Base-by-base conservation (phyloP, 805 yeast species). In the Candida montana region DNA sequence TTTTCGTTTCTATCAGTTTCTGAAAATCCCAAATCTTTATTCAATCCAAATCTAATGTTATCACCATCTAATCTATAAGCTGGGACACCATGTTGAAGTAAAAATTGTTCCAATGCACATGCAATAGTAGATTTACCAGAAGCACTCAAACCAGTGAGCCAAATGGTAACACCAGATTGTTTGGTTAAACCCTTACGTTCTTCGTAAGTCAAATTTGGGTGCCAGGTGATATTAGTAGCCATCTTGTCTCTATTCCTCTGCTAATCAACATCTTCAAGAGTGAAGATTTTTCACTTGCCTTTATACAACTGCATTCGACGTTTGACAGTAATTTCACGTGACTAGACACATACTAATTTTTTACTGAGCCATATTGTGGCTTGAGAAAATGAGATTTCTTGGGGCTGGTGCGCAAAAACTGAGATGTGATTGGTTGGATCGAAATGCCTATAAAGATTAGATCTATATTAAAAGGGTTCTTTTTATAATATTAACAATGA, bases 201-300 rank as follows among this genome's bases (percentile, higher is more conserved):
- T 17, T 72, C 80, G 63, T 83, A 88, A 18, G 93, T 81, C 54
- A 91, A 69, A 58, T 93, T 91, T 53, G 78, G 79, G 68, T 91
- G 97, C 97, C 98, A 91, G 51, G 97, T 89, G 63, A 91, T 88
- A 61, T 91, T 91, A 32, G 96, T 82, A 51, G 96, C 93, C 97
- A 91, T 91, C 52, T 46, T 62, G 29, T 16, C 10, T 19, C 26
- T 8, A 5, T 32, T 26, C 7, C 13, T 31, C 17, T n/a, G 18
- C 20, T 8, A 7, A 9, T 17, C 23, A 31, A 13, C 18, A 18
- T 7, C 13, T n/a, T 11, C 34, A 10, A 18, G 15, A 28, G 15
- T 15, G 16, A 29, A 28, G 37, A 29, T 28, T 33, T 34, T 34
- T 19, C 30, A 23, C 30, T 17, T 19, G n/a, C 21, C 19, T 9